phyloP scores from a whole-genome alignment of 1,139 yeast genomes.

The Pichiaceae sp. region DNA sequence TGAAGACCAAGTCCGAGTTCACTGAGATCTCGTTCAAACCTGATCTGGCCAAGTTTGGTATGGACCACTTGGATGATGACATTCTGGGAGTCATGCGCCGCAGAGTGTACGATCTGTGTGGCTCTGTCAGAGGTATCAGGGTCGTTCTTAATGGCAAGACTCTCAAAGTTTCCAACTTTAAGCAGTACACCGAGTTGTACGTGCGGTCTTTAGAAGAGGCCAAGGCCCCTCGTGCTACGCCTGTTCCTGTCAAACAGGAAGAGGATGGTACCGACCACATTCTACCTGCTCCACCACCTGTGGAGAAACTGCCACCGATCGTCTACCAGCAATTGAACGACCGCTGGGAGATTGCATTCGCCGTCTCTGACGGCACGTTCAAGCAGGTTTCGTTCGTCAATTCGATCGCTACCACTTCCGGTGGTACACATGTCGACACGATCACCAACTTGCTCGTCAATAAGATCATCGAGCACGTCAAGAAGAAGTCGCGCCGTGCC shows the following conservation, averaged over 20 bases:
- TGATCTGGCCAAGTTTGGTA: slow-evolving; percentile 74
- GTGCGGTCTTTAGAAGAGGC: slow-evolving; percentile 57
- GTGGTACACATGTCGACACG: slow-evolving; percentile 92
- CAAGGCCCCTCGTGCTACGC: slow-evolving; percentile 6
- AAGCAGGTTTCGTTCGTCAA: slow-evolving; percentile 96
- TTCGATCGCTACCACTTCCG: slow-evolving; percentile 94
- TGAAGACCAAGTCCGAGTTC: slow-evolving; percentile 59
- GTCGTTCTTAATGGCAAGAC: slow-evolving; percentile 73
- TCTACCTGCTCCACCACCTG: slow-evolving; percentile 7
- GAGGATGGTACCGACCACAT: slow-evolving; percentile 13
- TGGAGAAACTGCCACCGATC: slow-evolving; percentile 48
- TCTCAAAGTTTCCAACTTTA: slow-evolving; percentile 66
- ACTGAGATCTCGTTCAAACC: slow-evolving; percentile 89
- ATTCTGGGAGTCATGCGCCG: slow-evolving; percentile 77
- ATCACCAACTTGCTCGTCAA: slow-evolving; percentile 77
- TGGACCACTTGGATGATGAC: slow-evolving; percentile 77
- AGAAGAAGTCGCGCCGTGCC: slow-evolving; percentile 66
- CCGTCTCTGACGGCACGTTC: slow-evolving; percentile 83
- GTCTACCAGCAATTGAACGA: slow-evolving; percentile 71
- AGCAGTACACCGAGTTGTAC: slow-evolving; percentile 83
- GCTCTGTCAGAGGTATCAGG: slow-evolving; percentile 81
- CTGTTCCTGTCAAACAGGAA: slow-evolving; percentile 10
- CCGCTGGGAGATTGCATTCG: slow-evolving; percentile 95
- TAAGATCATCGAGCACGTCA: slow-evolving; percentile 64
- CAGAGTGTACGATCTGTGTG: slow-evolving; percentile 94